Conservation (phyloP, 106 monocot species). For the Dendrobium huoshanense region DNA sequence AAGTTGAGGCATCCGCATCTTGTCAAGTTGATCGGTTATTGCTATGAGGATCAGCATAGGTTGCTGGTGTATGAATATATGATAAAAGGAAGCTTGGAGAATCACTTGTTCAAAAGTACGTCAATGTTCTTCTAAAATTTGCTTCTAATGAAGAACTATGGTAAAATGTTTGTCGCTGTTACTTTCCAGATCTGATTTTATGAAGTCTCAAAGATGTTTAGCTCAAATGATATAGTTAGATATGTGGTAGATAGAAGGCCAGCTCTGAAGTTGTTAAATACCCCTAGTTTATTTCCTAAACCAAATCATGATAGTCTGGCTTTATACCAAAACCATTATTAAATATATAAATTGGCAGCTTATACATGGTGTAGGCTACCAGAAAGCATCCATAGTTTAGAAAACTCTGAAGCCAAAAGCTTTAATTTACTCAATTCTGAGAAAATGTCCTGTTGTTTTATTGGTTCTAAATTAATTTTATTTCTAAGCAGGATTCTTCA, state of each 20-base stretch:
- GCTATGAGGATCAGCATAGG: slow-evolving; percentile 70
- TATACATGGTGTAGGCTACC: background rate
- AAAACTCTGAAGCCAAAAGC: background rate
- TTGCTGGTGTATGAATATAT: slow-evolving; percentile 83
- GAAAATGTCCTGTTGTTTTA: background rate
- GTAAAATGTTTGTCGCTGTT: background rate
- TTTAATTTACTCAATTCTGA: background rate
- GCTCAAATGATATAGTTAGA: background rate
- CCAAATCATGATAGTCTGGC: background rate
- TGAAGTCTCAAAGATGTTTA: background rate
- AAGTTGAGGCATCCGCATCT: slow-evolving; percentile 66
- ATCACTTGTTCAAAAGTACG: slow-evolving; percentile 80
- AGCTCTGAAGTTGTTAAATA: background rate
- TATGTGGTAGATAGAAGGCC: background rate
- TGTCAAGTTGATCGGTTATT: slow-evolving; percentile 80
- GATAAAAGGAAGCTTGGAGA: slow-evolving; percentile 73
- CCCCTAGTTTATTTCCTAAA: too few relatives aligned
- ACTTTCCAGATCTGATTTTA: background rate
- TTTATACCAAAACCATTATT: background rate
- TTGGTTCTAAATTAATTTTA: background rate
- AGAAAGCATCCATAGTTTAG: background rate
- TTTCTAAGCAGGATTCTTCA: slow-evolving; percentile 6
- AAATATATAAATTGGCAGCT: background rate
- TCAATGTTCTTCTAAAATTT: slow-evolving; percentile 7
- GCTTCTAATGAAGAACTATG: background rate